Percentiles rank a stretch among this genome's conserved stretches.
These are phyloP conservation scores for Verticillium nonalfalfae DNA, from an alignment of 2,329 filamentous ascomycete species.

Conservation along the genomic window DNA sequence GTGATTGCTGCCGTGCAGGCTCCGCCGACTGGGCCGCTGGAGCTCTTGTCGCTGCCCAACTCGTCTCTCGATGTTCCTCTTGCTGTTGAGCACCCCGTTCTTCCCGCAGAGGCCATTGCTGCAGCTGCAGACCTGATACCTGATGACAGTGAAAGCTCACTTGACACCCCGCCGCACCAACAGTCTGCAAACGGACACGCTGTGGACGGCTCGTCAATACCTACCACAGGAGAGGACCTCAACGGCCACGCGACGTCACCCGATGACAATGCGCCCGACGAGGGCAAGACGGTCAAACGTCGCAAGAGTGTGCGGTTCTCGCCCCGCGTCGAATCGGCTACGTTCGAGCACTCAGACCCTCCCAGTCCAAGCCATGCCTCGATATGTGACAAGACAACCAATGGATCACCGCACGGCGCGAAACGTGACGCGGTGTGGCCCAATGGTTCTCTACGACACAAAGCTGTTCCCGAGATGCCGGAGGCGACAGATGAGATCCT, in stretches of 20 bases:
- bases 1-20: neutral
- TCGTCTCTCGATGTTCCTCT: constrained; percentile 21
- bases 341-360: constrained; percentile 47
- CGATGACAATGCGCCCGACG: constrained; percentile 4
- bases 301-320: constrained; percentile 67
- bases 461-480: neutral
- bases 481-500: constrained; percentile 19
- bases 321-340: constrained; percentile 58
- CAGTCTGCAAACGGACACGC: neutral
- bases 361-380: constrained; percentile 35
- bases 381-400: constrained; percentile 11
- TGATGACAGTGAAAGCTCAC: neutral
- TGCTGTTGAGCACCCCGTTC: neutral
- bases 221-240: neutral
- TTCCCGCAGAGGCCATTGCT: neutral
- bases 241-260: constrained; percentile 1
- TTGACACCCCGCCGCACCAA: neutral
- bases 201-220: neutral
- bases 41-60: constrained; percentile 51
- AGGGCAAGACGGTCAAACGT: constrained; percentile 25
- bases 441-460: neutral
- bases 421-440: neutral
- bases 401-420: neutral
- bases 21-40: constrained; percentile 29
- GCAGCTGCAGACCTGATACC: neutral